phyloP scores from a whole-genome alignment of 148 eudicot species.

The Vaccinium corymbosum region DNA sequence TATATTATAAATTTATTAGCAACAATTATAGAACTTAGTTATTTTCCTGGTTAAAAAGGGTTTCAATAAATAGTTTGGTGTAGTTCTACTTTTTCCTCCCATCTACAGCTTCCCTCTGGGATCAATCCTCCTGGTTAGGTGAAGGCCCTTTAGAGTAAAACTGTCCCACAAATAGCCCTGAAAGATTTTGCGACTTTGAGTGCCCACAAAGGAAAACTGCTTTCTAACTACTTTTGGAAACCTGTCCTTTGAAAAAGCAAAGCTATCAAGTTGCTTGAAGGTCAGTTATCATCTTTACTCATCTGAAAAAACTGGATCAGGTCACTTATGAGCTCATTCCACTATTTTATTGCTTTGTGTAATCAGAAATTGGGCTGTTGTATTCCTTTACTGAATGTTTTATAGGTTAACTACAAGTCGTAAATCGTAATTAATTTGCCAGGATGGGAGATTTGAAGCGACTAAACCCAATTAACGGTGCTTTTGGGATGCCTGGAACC shows the following conservation, averaged over 20 bases:
- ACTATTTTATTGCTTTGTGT: background rate
- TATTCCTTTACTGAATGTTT: background rate
- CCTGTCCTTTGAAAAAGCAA: background rate
- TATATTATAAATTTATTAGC: background rate
- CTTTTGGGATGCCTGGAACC: constrained; percentile 27
- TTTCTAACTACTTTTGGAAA: background rate
- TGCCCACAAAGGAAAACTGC: background rate
- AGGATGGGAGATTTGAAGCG: constrained; percentile 53
- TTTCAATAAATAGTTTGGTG: background rate
- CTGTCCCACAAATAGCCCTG: background rate
- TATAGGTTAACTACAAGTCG: background rate
- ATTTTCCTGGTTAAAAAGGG: background rate
- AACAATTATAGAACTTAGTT: background rate
- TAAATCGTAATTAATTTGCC: constrained; percentile 15
- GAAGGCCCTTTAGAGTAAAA: background rate
- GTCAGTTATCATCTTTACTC: background rate
- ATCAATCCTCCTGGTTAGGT: background rate
- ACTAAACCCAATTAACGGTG: constrained; percentile 34
- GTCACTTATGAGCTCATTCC: background rate
- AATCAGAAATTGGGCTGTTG: background rate
- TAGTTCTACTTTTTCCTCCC: background rate
- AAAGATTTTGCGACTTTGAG: background rate
- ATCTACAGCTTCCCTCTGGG: background rate
- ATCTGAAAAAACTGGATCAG: background rate
- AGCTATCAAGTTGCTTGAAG: background rate